Percentiles rank a stretch among this genome's conserved stretches.
Evolutionary conservation across 345 rosid genomes (phyloP).

Genomic region (Citrus sp.): DNA sequence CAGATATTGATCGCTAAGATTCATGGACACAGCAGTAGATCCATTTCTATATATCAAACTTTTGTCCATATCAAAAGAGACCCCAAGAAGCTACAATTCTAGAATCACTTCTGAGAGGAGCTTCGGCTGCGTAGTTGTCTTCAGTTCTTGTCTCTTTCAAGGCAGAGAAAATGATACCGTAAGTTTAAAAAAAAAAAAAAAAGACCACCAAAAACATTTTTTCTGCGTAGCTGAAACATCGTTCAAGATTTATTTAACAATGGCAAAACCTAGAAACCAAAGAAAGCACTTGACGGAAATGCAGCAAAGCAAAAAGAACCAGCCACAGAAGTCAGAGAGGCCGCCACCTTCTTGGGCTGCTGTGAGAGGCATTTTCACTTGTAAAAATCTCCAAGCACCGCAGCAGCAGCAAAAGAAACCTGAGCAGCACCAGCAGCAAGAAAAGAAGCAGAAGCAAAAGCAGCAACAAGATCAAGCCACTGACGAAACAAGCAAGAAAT

Average conservation of each 20-base stretch:
- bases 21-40: background rate
- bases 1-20: background rate
- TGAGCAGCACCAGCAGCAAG: slow-evolving; percentile 14
- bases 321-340: slow-evolving; percentile 31
- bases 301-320: slow-evolving; percentile 29
- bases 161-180: background rate
- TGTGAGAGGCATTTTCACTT: slow-evolving; percentile 50
- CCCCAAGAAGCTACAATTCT: slow-evolving; percentile 5
- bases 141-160: slow-evolving; percentile 1
- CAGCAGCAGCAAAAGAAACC: slow-evolving; percentile 12
- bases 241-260: slow-evolving; percentile 16
- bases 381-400: slow-evolving; percentile 36
- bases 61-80: background rate
- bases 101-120: background rate
- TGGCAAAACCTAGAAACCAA: slow-evolving; percentile 43
- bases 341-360: slow-evolving; percentile 49
- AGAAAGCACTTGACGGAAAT: slow-evolving; percentile 32
- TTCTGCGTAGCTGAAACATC: background rate
- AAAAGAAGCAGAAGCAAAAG: background rate
- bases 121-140: slow-evolving; percentile 4
- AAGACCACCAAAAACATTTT: background rate
- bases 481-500: slow-evolving; percentile 44
- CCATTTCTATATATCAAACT: background rate
- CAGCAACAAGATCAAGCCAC: slow-evolving; percentile 18
- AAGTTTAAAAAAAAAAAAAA: background rate